Conservation (phyloP, 2,329 filamentous ascomycete genomes). For the Cladosporium sp. region DNA sequence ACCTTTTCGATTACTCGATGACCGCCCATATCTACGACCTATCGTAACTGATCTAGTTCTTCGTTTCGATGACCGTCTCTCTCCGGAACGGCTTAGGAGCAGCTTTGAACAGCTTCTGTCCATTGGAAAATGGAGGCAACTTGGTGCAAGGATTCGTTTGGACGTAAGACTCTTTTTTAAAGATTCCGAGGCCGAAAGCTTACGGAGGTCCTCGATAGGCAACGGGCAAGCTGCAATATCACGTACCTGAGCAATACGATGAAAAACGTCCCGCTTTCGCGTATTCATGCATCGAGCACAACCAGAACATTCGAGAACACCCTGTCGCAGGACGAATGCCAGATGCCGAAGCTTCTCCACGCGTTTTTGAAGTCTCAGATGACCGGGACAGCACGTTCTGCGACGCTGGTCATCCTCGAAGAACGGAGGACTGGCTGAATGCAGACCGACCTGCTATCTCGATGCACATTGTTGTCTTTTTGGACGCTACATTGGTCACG, state of each 20-base stretch:
- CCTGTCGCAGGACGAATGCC: constrained; percentile 1
- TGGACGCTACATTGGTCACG: constrained; percentile 23
- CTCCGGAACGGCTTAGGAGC: constrained; percentile 8
- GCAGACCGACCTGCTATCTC: constrained; percentile 21
- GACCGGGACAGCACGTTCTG: not conserved
- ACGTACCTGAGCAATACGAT: constrained; percentile 14
- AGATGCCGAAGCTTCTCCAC: not conserved
- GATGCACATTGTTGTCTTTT: constrained; percentile 22
- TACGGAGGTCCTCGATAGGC: constrained; percentile 7
- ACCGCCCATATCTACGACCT: not conserved
- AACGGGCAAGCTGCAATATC: constrained; percentile 13
- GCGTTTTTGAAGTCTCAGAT: not conserved
- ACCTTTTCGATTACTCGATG: not conserved
- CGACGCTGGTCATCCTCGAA: not conserved
- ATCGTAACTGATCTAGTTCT: constrained; percentile 14
- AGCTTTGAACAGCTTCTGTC: constrained; percentile 13
- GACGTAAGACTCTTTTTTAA: constrained; percentile 10
- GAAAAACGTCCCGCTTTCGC: constrained; percentile 13
- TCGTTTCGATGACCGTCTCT: constrained; percentile 17
- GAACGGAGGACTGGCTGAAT: constrained; percentile 13
- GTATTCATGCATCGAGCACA: constrained; percentile 9
- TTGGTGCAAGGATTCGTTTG: constrained; percentile 13
- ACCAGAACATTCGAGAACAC: constrained; percentile 10
- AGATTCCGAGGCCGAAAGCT: not conserved
- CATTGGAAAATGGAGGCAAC: constrained; percentile 12